These are phyloP conservation scores for Trichophyton equinum DNA, from an alignment of 2,329 filamentous ascomycete species.

Conservation along the genomic window DNA sequence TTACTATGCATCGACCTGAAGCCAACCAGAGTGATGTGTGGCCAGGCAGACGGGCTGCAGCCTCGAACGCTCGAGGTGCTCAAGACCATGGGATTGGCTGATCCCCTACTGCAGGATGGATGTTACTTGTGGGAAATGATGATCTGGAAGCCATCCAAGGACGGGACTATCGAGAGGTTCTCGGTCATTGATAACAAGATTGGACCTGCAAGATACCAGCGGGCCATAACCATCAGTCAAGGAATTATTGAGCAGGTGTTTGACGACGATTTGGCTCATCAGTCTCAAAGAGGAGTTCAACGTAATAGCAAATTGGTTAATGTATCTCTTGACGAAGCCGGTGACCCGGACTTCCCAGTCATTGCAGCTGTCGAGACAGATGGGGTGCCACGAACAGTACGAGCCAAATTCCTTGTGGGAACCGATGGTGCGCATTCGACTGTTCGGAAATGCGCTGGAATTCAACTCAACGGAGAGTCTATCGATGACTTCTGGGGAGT, in stretches of 20 bases:
- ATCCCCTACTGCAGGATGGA: slow-evolving; percentile 43
- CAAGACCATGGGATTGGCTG: slow-evolving; percentile 34
- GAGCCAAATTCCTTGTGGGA: slow-evolving; percentile 58
- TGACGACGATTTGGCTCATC: slow-evolving; percentile 51
- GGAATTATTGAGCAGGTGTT: slow-evolving; percentile 59
- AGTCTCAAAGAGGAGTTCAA: slow-evolving; percentile 45
- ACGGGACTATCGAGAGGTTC: slow-evolving; percentile 17
- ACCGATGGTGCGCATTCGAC: slow-evolving; percentile 59
- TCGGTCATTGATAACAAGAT: slow-evolving; percentile 5
- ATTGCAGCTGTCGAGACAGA: slow-evolving; percentile 23
- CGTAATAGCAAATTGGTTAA: slow-evolving; percentile 52
- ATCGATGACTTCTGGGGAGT: slow-evolving; percentile 64
- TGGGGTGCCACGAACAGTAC: slow-evolving; percentile 31
- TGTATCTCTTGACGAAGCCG: slow-evolving; percentile 44
- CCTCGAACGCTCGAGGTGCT: slow-evolving; percentile 34
- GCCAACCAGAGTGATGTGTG: slow-evolving; percentile 27
- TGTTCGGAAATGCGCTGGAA: slow-evolving; percentile 44
- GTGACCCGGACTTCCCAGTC: slow-evolving; percentile 32
- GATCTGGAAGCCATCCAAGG: slow-evolving; percentile 39
- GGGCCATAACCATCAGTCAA: slow-evolving; percentile 59
- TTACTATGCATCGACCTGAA: slow-evolving; percentile 35
- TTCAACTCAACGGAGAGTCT: slow-evolving; percentile 51
- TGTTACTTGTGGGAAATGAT: slow-evolving; percentile 47
- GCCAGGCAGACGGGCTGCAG: slow-evolving; percentile 34
- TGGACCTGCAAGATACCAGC: slow-evolving; percentile 40